A percentile compares a stretch with the other conserved stretches of the same genome.
Conservation (phyloP, 352 stramenopile genomes). For the Phytophthora sojae region DNA sequence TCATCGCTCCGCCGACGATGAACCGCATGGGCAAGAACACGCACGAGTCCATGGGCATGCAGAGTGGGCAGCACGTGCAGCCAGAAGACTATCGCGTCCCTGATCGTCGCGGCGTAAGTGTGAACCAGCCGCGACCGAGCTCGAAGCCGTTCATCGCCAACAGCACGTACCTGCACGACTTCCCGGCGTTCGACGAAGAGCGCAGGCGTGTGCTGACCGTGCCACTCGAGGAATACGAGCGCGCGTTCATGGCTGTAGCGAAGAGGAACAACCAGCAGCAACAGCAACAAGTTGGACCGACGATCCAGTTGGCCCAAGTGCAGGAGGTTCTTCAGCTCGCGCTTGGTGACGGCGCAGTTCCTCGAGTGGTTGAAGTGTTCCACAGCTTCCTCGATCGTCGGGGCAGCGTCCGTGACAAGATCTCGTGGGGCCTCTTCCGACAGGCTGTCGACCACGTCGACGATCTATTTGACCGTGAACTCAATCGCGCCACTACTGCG, state of each 20-base stretch:
- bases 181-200: conserved; percentile 59
- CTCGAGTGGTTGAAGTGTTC: conserved; percentile 55
- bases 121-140: conserved; percentile 42
- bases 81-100: conserved; percentile 70
- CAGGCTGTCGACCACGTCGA: conserved; percentile 51
- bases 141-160: conserved; percentile 67
- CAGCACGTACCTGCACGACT: conserved; percentile 75
- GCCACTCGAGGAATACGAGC: conserved; percentile 48
- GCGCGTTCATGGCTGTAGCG: conserved; percentile 52
- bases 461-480: conserved; percentile 47
- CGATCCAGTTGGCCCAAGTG: conserved; percentile 60
- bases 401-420: conserved; percentile 44
- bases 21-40: conserved; percentile 65
- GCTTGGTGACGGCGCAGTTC: conserved; percentile 38
- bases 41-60: conserved; percentile 62
- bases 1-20: conserved; percentile 61
- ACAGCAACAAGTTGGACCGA: conserved; percentile 42
- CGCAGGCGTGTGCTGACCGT: conserved; percentile 46
- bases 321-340: conserved; percentile 53
- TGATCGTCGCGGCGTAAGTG: conserved; percentile 64
- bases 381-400: conserved; percentile 56
- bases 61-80: conserved; percentile 52
- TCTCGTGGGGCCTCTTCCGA: conserved; percentile 63
- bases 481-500: conserved; percentile 30
- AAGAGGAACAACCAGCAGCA: conserved; percentile 46